Evolutionary conservation across 2,329 filamentous ascomycete genomes (phyloP).

Genomic region (Cladosporium cucumerinum): DNA sequence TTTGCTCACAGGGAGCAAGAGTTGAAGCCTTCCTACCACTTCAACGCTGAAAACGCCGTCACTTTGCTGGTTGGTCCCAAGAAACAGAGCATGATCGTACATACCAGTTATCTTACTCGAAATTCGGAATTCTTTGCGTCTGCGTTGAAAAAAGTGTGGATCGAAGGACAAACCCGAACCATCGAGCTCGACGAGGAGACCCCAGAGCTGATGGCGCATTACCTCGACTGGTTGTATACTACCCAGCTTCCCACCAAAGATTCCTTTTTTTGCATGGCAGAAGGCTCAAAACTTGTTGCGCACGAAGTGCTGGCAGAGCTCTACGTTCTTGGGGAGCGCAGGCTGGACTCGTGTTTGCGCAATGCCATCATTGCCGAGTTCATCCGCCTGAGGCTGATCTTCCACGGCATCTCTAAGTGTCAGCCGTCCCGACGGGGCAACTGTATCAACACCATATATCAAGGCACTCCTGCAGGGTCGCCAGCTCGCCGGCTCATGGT

Average conservation of each 20-base stretch:
- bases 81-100: not conserved
- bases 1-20: not conserved
- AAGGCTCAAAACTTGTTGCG: not conserved
- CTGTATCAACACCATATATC: no score
- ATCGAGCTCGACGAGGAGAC: constrained; percentile 19
- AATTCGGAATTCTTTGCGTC: constrained; percentile 17
- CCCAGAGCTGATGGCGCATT: constrained; percentile 17
- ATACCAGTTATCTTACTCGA: not conserved
- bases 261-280: not conserved
- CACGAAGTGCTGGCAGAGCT: not conserved
- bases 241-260: not conserved
- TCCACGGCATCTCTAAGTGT: no score
- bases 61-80: not conserved
- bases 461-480: no score
- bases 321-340: no score
- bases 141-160: constrained; percentile 20
- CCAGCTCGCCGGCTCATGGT: no score
- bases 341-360: no score
- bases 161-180: constrained; percentile 15
- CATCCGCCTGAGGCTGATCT: no score
- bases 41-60: not conserved
- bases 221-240: constrained; percentile 23
- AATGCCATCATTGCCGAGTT: no score
- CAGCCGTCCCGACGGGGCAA: no score
- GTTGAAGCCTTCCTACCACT: not conserved